Evolutionary conservation across 257 asterid species (phyloP), one percentile per base, ranked within the genome.

Genomic region (Coffea eugenioides): DNA sequence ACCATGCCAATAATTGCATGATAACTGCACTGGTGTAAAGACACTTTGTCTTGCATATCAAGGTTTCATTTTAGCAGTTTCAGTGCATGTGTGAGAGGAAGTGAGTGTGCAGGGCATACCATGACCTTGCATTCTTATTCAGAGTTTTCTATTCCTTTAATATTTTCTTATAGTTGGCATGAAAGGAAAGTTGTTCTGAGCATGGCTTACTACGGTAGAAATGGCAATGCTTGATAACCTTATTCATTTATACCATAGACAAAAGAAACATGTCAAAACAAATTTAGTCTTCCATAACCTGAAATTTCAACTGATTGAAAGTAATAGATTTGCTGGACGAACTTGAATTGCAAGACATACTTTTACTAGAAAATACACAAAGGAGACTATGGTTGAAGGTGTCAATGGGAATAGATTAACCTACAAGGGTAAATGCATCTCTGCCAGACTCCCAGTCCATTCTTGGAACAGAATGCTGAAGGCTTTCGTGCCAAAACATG

Each of bases 401-500:
- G 57, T 74, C 11, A 11, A 65, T 23, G 73, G 39, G 39, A 59
- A 71, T 65, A 69, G 20, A 71, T 39, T 14, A 56, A 84, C 85
- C 70, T 76, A 82, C 88, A 76, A 56, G 80, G 51, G 31, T 75
- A 79, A 49, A 85, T 65, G 74, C 79, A 78, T 66, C 66, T 66
- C 67, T 80, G 80, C 86, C 88, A 82, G 46, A 80, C 20, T 20
- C 82, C 76, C 61, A 85, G 71, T n/a, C 69, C 80, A 25, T 23
- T 65, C 64, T 78, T 76, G 46, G 62, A 77, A 76, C 84, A 80
- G 67, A 82, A 85, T 61, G 82, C 88, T 7, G 74, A 73, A 41
- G 86, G 84, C 77, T 85, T 82, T 68, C 83, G 73, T 31, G 84
- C 86, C 45, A 85, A 80, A 74, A 85, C 84, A 41, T 85, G 86